These are phyloP conservation scores for Cenchrus fungigraminus DNA, from an alignment of 176 grass and related monocot species.

Conservation along the genomic window DNA sequence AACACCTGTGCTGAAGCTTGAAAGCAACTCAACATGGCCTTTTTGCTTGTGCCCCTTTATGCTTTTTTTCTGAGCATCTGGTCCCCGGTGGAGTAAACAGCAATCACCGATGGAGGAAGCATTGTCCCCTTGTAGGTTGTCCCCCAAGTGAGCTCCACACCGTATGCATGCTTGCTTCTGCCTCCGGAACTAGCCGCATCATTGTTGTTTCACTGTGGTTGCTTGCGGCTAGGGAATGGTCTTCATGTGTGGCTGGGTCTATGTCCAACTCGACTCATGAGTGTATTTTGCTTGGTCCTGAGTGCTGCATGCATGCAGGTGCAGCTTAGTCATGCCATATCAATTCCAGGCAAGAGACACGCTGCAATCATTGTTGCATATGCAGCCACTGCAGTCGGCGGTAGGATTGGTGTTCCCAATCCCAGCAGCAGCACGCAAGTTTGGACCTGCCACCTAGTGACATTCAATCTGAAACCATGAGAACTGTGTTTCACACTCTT, in stretches of 20 bases:
- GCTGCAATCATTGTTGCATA: conserved; percentile 50
- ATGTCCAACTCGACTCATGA: conserved; percentile 50
- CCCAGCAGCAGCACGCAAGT: conserved; percentile 36
- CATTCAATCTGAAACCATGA: conserved; percentile 6
- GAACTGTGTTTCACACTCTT: background rate
- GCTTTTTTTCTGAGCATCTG: conserved; percentile 30
- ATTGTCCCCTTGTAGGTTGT: conserved; percentile 57
- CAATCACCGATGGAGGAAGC: conserved; percentile 64
- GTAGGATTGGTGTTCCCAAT: conserved; percentile 40
- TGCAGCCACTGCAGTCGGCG: conserved; percentile 32
- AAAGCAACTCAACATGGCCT: conserved; percentile 62
- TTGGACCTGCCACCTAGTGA: conserved; percentile 2
- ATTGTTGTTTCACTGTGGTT: conserved; percentile 41
- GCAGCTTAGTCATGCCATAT: conserved; percentile 31
- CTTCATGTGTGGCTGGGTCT: conserved; percentile 55
- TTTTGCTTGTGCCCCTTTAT: conserved; percentile 40
- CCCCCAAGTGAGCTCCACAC: conserved; percentile 39
- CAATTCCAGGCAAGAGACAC: conserved; percentile 44
- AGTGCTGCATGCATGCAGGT: conserved; percentile 24
- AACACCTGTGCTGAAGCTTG: conserved; percentile 57
- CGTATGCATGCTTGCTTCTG: conserved; percentile 41
- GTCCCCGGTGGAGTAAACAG: conserved; percentile 72
- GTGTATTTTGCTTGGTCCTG: conserved; percentile 33
- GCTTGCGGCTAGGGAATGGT: conserved; percentile 36
- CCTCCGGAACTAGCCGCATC: conserved; percentile 29